Base-by-base conservation (phyloP, 495 filamentous ascomycete species). In the Penicillium coprophilum region DNA sequence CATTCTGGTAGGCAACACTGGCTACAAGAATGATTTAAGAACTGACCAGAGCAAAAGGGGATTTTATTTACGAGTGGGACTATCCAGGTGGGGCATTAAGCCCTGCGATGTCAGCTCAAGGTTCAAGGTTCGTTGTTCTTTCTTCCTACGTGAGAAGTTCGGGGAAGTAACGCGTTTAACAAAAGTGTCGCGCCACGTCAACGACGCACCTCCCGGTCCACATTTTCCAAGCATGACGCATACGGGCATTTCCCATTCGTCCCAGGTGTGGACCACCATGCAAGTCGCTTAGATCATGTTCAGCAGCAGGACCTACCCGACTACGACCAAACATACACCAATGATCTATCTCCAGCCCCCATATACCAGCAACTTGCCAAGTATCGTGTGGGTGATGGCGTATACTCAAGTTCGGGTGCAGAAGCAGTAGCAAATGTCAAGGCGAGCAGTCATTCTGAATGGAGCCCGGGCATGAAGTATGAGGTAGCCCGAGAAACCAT, bases 41-140 rank as follows among this genome's bases (percentile, higher is more conserved):
- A 17, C 40, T 50, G 30, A 55, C 17, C 4, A 51, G 4, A 17
- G 30, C 5, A 6, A 19, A 60, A 53, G 50, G 7, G 2, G 36
- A 50, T 17, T n/a, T 24, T 24, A 24, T 52, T 21, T 50, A 43
- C 20, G 21, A 55, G 44, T 59, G 57, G 50, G 56, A 58, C 43
- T 11, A 15, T n/a, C 44, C 43, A 17, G 49, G 50, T 15, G 44
- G 50, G 11, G 7, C 10, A 3, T 41, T 27, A 11, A 49, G 41
- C 9, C 5, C 23, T 15, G 17, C 34, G 3, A 13, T 4, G 3
- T 12, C 23, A 15, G n/a, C 4, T 32, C 44, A 46, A 46, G 44
- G 2, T 28, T 17, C 44, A 17, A 38, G 17, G 24, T 30, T 44
- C n/a, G 19, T 28, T 34, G 0, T 21, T 24, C 28, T 50, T 50